Conservation (phyloP, 192 early-diverging fungal species). For the Dimargaris cristalligena region DNA sequence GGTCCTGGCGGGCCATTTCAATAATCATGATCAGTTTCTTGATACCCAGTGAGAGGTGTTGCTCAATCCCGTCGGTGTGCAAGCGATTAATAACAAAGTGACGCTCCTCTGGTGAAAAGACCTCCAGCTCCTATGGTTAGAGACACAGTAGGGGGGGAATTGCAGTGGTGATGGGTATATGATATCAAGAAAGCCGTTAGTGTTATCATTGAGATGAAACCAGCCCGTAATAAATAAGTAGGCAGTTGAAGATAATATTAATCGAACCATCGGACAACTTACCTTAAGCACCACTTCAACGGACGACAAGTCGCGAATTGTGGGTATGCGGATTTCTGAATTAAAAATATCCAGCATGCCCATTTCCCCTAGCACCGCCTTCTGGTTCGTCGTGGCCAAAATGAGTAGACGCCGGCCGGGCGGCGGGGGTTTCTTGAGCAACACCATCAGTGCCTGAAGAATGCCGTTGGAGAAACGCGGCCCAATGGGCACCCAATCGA, state of each 20-base stretch:
- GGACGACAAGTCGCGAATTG: constrained; percentile 47
- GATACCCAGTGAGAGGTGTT: constrained; percentile 58
- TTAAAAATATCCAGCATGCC: constrained; percentile 76
- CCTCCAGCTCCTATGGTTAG: constrained; percentile 25
- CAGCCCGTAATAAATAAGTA: no score
- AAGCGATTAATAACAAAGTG: constrained; percentile 34
- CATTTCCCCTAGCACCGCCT: constrained; percentile 68
- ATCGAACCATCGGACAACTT: no score
- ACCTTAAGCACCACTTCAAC: constrained; percentile 55
- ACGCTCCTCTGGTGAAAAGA: constrained; percentile 58
- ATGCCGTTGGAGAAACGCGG: constrained; percentile 87
- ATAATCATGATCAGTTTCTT: constrained; percentile 83
- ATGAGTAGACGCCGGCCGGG: constrained; percentile 75
- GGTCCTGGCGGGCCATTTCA: constrained; percentile 84
- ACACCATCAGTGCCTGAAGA: constrained; percentile 80
- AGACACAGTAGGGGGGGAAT: no score
- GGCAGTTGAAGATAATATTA: no score
- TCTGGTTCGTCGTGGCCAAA: constrained; percentile 72
- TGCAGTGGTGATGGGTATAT: no score
- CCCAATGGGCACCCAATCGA: constrained; percentile 93
- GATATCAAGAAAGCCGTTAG: no score
- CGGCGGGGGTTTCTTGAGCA: constrained; percentile 83
- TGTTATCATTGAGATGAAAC: no score
- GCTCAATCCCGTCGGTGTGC: constrained; percentile 29
- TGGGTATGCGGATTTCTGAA: constrained; percentile 63